phyloP scores from a whole-genome alignment of 106 monocot species.

The Dioscorea zingiberensis region DNA sequence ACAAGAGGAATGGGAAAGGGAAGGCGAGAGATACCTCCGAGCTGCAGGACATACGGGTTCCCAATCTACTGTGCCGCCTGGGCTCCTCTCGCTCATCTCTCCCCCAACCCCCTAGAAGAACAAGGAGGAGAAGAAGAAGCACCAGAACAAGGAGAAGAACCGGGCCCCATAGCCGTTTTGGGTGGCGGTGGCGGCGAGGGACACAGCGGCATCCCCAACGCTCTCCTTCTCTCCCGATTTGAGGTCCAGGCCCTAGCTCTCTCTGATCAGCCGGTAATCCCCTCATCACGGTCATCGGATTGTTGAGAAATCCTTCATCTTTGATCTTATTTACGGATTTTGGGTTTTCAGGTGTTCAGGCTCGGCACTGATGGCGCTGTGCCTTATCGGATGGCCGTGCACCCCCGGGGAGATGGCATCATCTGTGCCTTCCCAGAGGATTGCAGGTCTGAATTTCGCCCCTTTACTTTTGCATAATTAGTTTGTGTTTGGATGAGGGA shows the following conservation, averaged over 20 bases:
- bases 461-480: background rate
- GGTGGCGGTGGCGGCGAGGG: slow-evolving; percentile 94
- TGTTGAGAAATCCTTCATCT: background rate
- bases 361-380: slow-evolving; percentile 44
- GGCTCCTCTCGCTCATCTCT: slow-evolving; percentile 48
- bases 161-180: slow-evolving; percentile 28
- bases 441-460: slow-evolving; percentile 60
- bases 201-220: slow-evolving; percentile 78
- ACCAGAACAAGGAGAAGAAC: slow-evolving; percentile 1
- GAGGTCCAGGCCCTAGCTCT: slow-evolving; percentile 40
- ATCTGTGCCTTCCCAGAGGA: slow-evolving; percentile 70
- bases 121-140: slow-evolving; percentile 8
- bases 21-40: slow-evolving; percentile 32
- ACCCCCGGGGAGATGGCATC: slow-evolving; percentile 72
- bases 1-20: slow-evolving; percentile 17
- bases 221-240: slow-evolving; percentile 51
- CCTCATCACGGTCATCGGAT: background rate
- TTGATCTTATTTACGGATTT: background rate
- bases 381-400: slow-evolving; percentile 88
- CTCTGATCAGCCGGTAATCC: slow-evolving; percentile 50
- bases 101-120: background rate
- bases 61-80: slow-evolving; percentile 74
- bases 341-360: slow-evolving; percentile 40
- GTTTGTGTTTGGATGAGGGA: background rate
- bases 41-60: slow-evolving; percentile 70